These are phyloP conservation scores for Arthrobotrys musiformis DNA, from an alignment of 2,329 filamentous ascomycete species.

Conservation along the genomic window DNA sequence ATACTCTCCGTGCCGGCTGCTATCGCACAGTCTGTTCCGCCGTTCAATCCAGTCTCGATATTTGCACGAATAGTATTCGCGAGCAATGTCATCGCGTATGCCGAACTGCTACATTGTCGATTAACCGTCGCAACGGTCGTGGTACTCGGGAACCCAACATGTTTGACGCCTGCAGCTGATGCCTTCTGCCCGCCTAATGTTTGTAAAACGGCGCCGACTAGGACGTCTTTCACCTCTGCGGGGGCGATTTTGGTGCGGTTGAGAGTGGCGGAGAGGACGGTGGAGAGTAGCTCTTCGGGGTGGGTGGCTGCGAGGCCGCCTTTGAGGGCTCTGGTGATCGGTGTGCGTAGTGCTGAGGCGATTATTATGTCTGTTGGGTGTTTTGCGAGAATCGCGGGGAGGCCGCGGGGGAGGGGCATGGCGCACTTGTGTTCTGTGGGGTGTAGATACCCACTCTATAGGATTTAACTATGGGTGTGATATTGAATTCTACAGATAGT, in stretches of 20 bases:
- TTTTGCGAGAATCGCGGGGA: slow-evolving; percentile 81
- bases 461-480: not conserved
- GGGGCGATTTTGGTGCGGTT: slow-evolving; percentile 77
- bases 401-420: slow-evolving; percentile 64
- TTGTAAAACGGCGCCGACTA: slow-evolving; percentile 87
- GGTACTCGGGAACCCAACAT: slow-evolving; percentile 77
- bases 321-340: slow-evolving; percentile 83
- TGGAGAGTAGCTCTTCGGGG: slow-evolving; percentile 85
- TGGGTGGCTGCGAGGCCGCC: slow-evolving; percentile 87
- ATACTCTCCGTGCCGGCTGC: slow-evolving; percentile 96
- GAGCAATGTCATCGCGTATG: slow-evolving; percentile 79
- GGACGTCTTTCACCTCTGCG: slow-evolving; percentile 78
- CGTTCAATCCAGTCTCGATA: slow-evolving; percentile 60
- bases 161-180: slow-evolving; percentile 87
- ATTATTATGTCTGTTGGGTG: slow-evolving; percentile 84
- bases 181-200: slow-evolving; percentile 92
- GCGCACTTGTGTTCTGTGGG: not conserved
- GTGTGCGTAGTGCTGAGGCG: slow-evolving; percentile 88
- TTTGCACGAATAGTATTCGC: slow-evolving; percentile 76
- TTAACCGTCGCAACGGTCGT: slow-evolving; percentile 88
- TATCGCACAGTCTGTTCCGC: slow-evolving; percentile 77
- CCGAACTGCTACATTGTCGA: slow-evolving; percentile 81
- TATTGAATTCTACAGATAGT: not conserved
- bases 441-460: not conserved
- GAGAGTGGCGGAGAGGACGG: slow-evolving; percentile 75